These are phyloP conservation scores for Candida pini DNA, from an alignment of 805 yeast species.

Conservation along the genomic window DNA sequence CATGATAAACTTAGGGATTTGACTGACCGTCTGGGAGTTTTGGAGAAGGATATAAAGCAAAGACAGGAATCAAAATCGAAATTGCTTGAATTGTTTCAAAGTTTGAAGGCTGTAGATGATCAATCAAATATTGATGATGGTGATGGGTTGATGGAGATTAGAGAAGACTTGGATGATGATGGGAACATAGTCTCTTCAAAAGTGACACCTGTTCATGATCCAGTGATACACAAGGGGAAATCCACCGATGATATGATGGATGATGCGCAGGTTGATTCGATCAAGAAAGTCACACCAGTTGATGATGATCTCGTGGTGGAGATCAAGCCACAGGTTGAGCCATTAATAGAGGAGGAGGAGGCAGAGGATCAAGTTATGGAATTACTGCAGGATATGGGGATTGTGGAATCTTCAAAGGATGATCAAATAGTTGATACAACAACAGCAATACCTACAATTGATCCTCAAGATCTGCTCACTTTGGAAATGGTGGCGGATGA, in stretches of 20 bases:
- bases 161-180: conserved; percentile 81
- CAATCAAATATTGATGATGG: conserved; percentile 7
- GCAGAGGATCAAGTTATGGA: conserved; percentile 29
- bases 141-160: conserved; percentile 68
- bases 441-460: conserved; percentile 30
- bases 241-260: no score
- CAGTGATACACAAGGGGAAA: not conserved
- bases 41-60: conserved; percentile 34
- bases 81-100: conserved; percentile 23
- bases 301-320: conserved; percentile 10
- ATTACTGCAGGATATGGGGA: conserved; percentile 32
- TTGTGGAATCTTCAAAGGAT: not conserved
- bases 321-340: not conserved
- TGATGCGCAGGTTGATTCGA: no score
- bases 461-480: conserved; percentile 43
- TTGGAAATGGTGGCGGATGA: conserved; percentile 52
- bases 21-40: conserved; percentile 6
- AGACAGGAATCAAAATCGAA: conserved; percentile 24
- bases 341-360: conserved; percentile 7
- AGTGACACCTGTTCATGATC: conserved; percentile 36
- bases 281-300: no score
- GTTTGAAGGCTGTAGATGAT: conserved; percentile 17
- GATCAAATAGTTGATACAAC: not conserved
- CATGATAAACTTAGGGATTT: conserved; percentile 9
- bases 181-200: conserved; percentile 58